Evolutionary conservation across 148 eudicot genomes (phyloP).

Genomic region (Rhododendron mucronatum): DNA sequence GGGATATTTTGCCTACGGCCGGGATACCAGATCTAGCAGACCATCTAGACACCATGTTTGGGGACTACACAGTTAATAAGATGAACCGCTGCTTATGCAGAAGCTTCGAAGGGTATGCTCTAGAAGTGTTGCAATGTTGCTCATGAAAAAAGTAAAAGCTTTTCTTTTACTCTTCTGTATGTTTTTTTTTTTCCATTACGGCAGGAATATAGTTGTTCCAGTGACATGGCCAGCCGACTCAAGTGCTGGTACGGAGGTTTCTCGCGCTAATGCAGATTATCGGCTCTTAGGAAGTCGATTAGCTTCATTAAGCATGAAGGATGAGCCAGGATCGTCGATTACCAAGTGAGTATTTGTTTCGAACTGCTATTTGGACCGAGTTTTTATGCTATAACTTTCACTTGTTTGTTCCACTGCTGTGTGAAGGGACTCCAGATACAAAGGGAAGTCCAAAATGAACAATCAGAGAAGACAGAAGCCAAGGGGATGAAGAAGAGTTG

Average conservation of each 20-base stretch:
- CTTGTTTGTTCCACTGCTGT: not conserved
- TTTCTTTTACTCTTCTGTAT: not conserved
- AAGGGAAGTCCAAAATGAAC: not conserved
- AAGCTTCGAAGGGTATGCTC: constrained; percentile 32
- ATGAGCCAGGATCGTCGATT: not conserved
- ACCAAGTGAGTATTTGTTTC: not conserved
- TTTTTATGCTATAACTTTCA: not conserved
- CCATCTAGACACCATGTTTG: constrained; percentile 18
- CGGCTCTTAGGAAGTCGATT: not conserved
- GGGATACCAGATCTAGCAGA: constrained; percentile 19
- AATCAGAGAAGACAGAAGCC: not conserved
- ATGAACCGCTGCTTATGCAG: constrained; percentile 27
- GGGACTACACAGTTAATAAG: constrained; percentile 17
- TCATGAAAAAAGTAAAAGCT: not conserved
- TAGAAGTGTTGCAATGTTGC: not conserved
- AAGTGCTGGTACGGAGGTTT: not conserved
- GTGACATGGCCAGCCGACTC: not conserved
- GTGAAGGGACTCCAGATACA: not conserved
- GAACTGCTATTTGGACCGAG: not conserved
- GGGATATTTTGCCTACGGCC: constrained; percentile 28
- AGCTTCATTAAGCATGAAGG: not conserved
- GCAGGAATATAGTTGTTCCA: not conserved
- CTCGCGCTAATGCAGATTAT: not conserved
- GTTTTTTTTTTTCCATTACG: not conserved
- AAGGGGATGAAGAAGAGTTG: not conserved